Percentiles rank a stretch among this genome's conserved stretches.
phyloP scores from a whole-genome alignment of 495 filamentous ascomycete species.

The Penicillium crystallinum region DNA sequence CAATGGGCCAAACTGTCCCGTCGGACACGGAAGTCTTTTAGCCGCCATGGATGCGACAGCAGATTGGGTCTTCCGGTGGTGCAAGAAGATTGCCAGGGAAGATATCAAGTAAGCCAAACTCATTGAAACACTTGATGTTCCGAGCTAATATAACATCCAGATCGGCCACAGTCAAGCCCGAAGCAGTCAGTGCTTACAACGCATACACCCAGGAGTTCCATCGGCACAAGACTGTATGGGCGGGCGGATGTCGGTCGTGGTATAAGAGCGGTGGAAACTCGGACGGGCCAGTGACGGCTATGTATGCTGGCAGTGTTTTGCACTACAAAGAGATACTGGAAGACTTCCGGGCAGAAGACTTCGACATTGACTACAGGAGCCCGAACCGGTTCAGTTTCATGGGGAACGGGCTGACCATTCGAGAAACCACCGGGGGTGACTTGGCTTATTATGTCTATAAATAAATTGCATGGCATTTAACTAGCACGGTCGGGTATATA shows the following conservation, averaged over 20 bases:
- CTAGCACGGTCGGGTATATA: too few species aligned
- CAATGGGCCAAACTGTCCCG: conserved; percentile 50
- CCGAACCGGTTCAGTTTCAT: conserved; percentile 43
- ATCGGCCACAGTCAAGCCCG: conserved; percentile 29
- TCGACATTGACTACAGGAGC: conserved; percentile 39
- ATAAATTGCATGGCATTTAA: too few species aligned
- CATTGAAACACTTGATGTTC: too few species aligned
- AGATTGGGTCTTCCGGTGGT: conserved; percentile 38
- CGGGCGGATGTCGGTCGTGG: conserved; percentile 40
- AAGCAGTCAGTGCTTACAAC: conserved; percentile 35
- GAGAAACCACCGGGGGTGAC: neutral
- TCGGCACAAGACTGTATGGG: conserved; percentile 41
- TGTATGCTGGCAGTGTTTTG: conserved; percentile 9
- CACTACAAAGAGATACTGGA: conserved; percentile 8
- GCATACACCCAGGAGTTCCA: conserved; percentile 32
- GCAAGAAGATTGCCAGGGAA: conserved; percentile 37
- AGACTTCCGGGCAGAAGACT: conserved; percentile 36
- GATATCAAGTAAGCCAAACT: conserved; percentile 38
- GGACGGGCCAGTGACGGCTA: neutral
- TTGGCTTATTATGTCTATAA: neutral
- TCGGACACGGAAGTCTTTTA: conserved; percentile 50
- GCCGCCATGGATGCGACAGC: conserved; percentile 13
- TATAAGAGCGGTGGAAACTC: conserved; percentile 40
- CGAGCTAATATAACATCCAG: too few species aligned
- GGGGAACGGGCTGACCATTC: conserved; percentile 34